Evolutionary conservation across 2,329 filamentous ascomycete genomes (phyloP), one percentile per base, ranked within the genome.

Genomic region (Epichloe festucae): DNA sequence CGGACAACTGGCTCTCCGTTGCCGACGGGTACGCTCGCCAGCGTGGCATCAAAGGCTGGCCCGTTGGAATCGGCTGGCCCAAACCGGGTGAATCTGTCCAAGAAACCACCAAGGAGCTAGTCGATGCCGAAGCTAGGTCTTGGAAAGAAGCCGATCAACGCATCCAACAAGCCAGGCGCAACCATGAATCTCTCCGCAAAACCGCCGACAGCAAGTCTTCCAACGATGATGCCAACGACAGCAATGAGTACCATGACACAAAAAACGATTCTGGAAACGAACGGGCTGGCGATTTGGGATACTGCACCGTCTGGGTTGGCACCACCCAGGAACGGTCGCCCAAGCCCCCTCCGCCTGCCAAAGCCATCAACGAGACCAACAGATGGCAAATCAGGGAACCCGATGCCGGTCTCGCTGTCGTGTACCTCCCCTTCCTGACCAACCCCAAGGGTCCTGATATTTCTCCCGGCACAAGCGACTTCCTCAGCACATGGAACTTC

Each of bases 401-500:
- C 0, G 75, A 89, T 51, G 90, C 93, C 0, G 93, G 93, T 15
- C 85, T 98, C 41, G 79, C 90, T 0, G 83, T 98, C 3, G 75
- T 95, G 15, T 98, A 98, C 69, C 84, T 96, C 61, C 0, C 93
- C 0, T 84, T 96, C 55, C 73, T 97, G 14, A 79, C 85, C 31
- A 97, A 98, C 64, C 77, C 84, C 0, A 84, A 85, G 54, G 84
- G 89, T 0, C 78, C 83, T 0, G 86, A 81, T 43, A 84, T 97
- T n/a, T 85, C 95, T 58, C 93, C 93, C 0, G 82, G 83, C 23
- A 79, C 78, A 2, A 86, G 81, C 50, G 89, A 95, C 54, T 97
- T 89, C 67, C 81, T 97, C 73, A 88, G 82, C 58, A 98, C 93
- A 0, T 98, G 93, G 93, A 98, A 98, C 64, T 97, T 97, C 64